phyloP scores from a whole-genome alignment of 768 basidiomycete genomes.

The Rossbeevera mucosa region DNA sequence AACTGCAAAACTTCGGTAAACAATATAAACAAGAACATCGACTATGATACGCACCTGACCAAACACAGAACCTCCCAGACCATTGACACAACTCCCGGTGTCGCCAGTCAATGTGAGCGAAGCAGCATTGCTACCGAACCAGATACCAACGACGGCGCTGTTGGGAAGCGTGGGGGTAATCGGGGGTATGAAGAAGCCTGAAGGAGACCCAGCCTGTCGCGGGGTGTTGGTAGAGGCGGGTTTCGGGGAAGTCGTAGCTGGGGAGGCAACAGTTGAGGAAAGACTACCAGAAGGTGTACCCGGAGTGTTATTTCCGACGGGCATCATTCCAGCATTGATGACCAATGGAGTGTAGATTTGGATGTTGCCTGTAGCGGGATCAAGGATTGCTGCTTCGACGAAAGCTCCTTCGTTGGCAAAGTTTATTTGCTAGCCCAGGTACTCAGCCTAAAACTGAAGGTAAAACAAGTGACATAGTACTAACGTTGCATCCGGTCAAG shows the following conservation, averaged over 20 bases:
- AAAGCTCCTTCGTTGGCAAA: slow-evolving; percentile 24
- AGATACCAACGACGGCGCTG: slow-evolving; percentile 23
- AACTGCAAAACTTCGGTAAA: slow-evolving; percentile 11
- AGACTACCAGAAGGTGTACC: not conserved
- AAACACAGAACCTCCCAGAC: slow-evolving; percentile 19
- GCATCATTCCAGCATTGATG: slow-evolving; percentile 26
- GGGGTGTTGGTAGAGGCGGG: not conserved
- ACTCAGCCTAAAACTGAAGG: not conserved
- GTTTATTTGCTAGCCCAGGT: slow-evolving; percentile 21
- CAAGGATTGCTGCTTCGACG: slow-evolving; percentile 28
- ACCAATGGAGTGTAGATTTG: slow-evolving; percentile 29
- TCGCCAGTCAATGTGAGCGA: slow-evolving; percentile 20
- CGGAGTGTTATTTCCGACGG: slow-evolving; percentile 6
- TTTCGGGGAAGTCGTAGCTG: not conserved
- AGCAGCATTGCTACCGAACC: slow-evolving; percentile 27
- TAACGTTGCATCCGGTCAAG: slow-evolving; percentile 27
- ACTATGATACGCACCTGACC: slow-evolving; percentile 16
- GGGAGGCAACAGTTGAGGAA: not conserved
- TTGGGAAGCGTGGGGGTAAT: slow-evolving; percentile 21
- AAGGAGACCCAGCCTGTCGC: slow-evolving; percentile 9
- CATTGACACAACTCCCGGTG: slow-evolving; percentile 22
- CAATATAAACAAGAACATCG: not conserved
- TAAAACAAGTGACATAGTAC: not conserved
- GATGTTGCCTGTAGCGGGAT: slow-evolving; percentile 24
- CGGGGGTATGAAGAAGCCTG: slow-evolving; percentile 23